Percentiles rank a stretch among this genome's conserved stretches.
phyloP scores from a whole-genome alignment of 2,329 filamentous ascomycete species.

The Neopestalotiopsis clavispora region DNA sequence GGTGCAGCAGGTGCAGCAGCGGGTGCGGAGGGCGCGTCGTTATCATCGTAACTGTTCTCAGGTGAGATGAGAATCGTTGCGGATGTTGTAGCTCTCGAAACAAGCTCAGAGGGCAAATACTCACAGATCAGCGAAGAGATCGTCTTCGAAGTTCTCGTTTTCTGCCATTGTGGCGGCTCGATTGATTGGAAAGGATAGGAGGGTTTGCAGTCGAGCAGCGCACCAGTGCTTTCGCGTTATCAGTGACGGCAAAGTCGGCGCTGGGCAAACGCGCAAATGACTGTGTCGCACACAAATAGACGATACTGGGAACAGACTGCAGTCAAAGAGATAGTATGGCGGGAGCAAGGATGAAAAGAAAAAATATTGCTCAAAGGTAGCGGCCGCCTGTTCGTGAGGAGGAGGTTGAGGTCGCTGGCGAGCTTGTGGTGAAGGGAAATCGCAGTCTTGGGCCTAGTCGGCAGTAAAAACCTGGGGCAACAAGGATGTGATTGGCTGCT shows the following conservation, averaged over 20 bases:
- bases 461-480: not conserved
- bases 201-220: not conserved
- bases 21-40: slow-evolving; percentile 55
- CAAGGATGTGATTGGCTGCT: not conserved
- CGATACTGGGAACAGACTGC: not conserved
- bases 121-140: slow-evolving; percentile 95
- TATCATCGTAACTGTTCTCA: slow-evolving; percentile 66
- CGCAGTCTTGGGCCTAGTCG: not conserved
- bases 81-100: not conserved
- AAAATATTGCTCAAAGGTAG: not conserved
- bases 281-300: not conserved
- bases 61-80: slow-evolving; percentile 7
- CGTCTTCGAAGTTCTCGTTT: slow-evolving; percentile 83
- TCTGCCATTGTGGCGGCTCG: slow-evolving; percentile 69
- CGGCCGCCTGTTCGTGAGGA: not conserved
- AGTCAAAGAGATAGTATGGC: not conserved
- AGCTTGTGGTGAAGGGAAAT: not conserved
- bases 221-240: not conserved
- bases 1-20: slow-evolving; percentile 29
- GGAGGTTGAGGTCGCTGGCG: not conserved
- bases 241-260: not conserved
- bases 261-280: not conserved
- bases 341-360: not conserved
- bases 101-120: slow-evolving; percentile 41
- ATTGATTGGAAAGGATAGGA: slow-evolving; percentile 5